Evolutionary conservation across 164 flowering plant species (phyloP), one percentile per base, ranked within the genome.

Genomic region (Vitis labrusca): DNA sequence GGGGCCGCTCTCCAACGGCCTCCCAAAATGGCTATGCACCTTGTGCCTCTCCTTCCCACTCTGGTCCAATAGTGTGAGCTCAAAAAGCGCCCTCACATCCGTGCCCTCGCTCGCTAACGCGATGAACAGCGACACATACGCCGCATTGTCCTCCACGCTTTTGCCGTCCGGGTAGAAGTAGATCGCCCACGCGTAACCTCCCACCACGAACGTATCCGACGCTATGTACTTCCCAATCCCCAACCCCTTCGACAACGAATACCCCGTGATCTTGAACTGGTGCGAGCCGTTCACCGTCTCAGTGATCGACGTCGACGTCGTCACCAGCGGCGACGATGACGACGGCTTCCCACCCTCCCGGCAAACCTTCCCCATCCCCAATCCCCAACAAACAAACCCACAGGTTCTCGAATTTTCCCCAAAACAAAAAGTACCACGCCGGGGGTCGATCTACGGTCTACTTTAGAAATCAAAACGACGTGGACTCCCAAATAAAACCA

Each of bases 101-200:
- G 88, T 85, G 3, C 95, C 98, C 23, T 93, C 97, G 69, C 97
- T 93, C 6, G 92, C 93, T 1, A 93, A 78, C 12, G 94, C 98
- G 29, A 91, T 93, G 69, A 91, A 93, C 54, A 93, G 70, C 15
- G 97, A 91, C 7, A 93, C 95, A 48, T 93, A 88, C 17, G 77
- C 66, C 8, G 91, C 84, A 79, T 93, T 91, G 62, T 93, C 98
- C 73, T 91, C 98, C 2, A 53, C 65, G 71, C 92, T 91, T 81
- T 93, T 93, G 59, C 97, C 98, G 57, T 91, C 94, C 3, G 96
- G 93, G 61, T 92, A 92, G 65, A 93, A 93, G 57, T 93, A 93
- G 67, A 93, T 87, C 71, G 98, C 97, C 98, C 98, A 93, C 17
- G 78, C 52, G 64, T 91, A 89, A 1, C 97, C 98, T 2, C 98